A percentile compares a stretch with the other conserved stretches of the same genome.
These are phyloP conservation scores for Aureobasidium sp. DNA, from an alignment of 2,329 filamentous ascomycete species.

Conservation along the genomic window DNA sequence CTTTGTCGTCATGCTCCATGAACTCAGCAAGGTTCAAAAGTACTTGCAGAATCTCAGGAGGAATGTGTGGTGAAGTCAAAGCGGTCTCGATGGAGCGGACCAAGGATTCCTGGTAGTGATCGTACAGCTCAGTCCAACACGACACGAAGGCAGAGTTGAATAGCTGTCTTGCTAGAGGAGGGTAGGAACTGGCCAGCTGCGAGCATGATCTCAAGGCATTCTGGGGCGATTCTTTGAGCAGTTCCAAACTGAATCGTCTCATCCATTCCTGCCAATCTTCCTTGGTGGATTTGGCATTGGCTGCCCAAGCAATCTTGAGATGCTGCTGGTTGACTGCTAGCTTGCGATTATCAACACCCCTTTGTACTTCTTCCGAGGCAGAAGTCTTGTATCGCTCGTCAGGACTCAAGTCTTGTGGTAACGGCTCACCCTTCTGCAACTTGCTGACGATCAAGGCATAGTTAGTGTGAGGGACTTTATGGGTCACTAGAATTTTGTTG, in stretches of 20 bases:
- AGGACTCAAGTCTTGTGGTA: slow-evolving; percentile 91
- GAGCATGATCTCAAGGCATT: slow-evolving; percentile 91
- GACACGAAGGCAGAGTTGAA: slow-evolving; percentile 99
- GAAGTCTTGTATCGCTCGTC: slow-evolving; percentile 67
- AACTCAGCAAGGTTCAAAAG: slow-evolving; percentile 96
- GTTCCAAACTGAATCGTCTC: slow-evolving; percentile 86
- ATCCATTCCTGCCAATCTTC: slow-evolving; percentile 99
- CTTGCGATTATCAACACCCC: slow-evolving; percentile 85
- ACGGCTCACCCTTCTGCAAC: slow-evolving; percentile 82
- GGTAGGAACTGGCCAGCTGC: slow-evolving; percentile 80
- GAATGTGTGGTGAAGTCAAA: slow-evolving; percentile 89
- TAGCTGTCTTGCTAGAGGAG: slow-evolving; percentile 80
- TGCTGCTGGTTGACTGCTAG: slow-evolving; percentile 96
- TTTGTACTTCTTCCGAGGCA: slow-evolving; percentile 63
- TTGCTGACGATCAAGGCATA: slow-evolving; percentile 90
- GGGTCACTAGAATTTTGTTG: slow-evolving; percentile 69
- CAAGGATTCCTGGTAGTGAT: slow-evolving; percentile 93
- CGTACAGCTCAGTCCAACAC: slow-evolving; percentile 96
- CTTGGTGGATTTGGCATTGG: slow-evolving; percentile 89
- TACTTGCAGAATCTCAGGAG: slow-evolving; percentile 88
- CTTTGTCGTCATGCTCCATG: slow-evolving; percentile 99
- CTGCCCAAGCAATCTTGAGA: slow-evolving; percentile 94
- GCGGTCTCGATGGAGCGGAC: slow-evolving; percentile 94
- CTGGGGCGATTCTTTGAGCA: slow-evolving; percentile 91
- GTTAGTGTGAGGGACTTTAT: slow-evolving; percentile 85